Base-by-base conservation (phyloP, 2,329 filamentous ascomycete genomes). In the Tolypocladium amazonense region DNA sequence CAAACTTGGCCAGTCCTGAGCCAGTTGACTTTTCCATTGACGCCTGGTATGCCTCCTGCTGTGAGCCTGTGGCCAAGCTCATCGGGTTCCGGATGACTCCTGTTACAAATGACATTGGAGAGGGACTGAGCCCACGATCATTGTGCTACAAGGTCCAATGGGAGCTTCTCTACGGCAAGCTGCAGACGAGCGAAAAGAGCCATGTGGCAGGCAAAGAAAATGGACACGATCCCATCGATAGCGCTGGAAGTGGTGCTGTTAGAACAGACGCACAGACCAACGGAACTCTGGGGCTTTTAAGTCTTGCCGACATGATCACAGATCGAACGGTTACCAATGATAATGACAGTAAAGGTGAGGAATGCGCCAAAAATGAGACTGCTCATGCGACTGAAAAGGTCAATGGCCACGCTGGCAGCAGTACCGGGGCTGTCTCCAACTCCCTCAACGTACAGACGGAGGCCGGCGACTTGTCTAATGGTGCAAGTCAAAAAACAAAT, bases 71-170 rank as follows among this genome's bases (percentile, higher is more conserved):
- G 2, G 70, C 76, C 25, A 71, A 67, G 35, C 63, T 77, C 8
- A 70, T 70, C 11, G 75, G 72, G 0, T 68, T 77, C 30, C 69
- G 65, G 9, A 72, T 79, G 67, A 74, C 73, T 0, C 77, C 77
- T 1, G 71, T 80, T 5, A 67, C 75, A 43, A 74, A 75, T 33
- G 72, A 72, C 1, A 56, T 60, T 1, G 60, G 50, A 1, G 64
- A 68, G 23, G 58, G 62, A 4, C 56, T 58, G n/a, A 56, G 12
- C 20, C 64, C 67, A 18, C 65, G 69, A 20, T 64, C 64, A 0
- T 64, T 80, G 6, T 80, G 77, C 66, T 80, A 77, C 64, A 76
- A 75, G 65, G 62, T 79, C 20, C 67, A 75, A 25, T 80, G 78
- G 78, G 75, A 79, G 62, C 71, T 73, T 4, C 62, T 77, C 9